Evolutionary conservation across 2,329 filamentous ascomycete genomes (phyloP).

Genomic region (Fusarium solani-melongenae): DNA sequence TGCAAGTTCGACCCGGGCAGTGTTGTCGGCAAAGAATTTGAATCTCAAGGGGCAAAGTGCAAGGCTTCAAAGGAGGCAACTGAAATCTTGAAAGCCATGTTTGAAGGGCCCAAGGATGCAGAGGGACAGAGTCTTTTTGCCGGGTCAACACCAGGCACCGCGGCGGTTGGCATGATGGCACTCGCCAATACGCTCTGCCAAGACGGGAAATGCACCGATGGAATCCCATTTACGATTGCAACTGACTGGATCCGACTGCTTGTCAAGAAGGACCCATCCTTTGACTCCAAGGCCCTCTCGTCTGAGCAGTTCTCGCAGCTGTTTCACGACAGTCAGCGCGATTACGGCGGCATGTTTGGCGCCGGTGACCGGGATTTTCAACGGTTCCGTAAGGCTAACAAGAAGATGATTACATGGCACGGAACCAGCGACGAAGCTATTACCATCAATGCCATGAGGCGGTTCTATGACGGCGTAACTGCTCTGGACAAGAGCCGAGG

Average conservation of each 20-base stretch:
- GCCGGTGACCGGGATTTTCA: neutral
- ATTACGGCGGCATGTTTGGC: neutral
- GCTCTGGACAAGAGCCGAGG: neutral
- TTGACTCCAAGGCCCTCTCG: neutral
- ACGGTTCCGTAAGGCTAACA: neutral
- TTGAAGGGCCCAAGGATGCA: neutral
- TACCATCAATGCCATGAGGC: neutral
- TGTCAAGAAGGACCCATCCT: neutral
- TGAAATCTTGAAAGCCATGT: neutral
- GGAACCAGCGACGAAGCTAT: neutral
- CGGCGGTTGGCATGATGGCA: neutral
- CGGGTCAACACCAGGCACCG: neutral
- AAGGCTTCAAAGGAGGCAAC: neutral
- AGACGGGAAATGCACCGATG: neutral
- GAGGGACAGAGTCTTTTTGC: neutral
- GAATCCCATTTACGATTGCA: neutral
- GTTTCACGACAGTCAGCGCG: neutral
- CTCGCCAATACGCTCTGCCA: neutral
- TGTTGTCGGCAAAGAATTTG: neutral
- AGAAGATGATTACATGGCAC: neutral
- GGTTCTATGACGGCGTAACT: neutral
- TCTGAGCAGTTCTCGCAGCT: neutral
- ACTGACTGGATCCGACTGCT: neutral
- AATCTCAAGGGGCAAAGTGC: neutral
- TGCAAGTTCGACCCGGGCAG: constrained; percentile 10